Conservation (phyloP, 108 stramenopile species). For the Cylindrotheca closterium region DNA sequence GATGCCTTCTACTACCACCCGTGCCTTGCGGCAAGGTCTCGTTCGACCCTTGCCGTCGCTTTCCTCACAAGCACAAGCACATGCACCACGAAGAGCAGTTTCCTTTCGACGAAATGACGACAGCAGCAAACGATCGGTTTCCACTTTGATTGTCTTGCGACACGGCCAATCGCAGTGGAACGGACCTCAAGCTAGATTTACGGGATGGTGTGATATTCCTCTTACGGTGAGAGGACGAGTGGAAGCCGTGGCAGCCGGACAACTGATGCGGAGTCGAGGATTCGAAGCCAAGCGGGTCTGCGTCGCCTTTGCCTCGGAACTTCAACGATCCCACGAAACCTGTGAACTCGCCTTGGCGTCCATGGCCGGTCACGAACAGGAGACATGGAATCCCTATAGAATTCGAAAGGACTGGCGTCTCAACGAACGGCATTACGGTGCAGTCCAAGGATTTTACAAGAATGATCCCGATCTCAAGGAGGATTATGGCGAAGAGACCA, state of each 20-base stretch:
- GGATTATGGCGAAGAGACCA: conserved; percentile 66
- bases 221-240: conserved; percentile 81
- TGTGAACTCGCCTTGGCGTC: conserved; percentile 63
- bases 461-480: conserved; percentile 61
- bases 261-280: conserved; percentile 49
- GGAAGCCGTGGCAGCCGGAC: conserved; percentile 76
- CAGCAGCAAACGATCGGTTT: conserved; percentile 5
- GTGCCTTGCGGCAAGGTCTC: no score
- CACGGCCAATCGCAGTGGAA: conserved; percentile 91
- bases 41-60: no score
- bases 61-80: no score
- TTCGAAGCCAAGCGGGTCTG: conserved; percentile 38
- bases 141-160: conserved; percentile 68
- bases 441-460: conserved; percentile 75
- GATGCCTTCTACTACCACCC: no score
- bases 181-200: conserved; percentile 78
- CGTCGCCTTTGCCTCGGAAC: conserved; percentile 78
- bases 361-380: conserved; percentile 45
- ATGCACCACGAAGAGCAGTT: no score
- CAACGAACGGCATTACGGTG: conserved; percentile 91
- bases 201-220: conserved; percentile 90
- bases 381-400: conserved; percentile 35
- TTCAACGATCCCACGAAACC: conserved; percentile 69
- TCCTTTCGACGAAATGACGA: no score
- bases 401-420: conserved; percentile 61